phyloP scores from a whole-genome alignment of 1,284 basidiomycete genomes.

The Naganishia liquefaciens region DNA sequence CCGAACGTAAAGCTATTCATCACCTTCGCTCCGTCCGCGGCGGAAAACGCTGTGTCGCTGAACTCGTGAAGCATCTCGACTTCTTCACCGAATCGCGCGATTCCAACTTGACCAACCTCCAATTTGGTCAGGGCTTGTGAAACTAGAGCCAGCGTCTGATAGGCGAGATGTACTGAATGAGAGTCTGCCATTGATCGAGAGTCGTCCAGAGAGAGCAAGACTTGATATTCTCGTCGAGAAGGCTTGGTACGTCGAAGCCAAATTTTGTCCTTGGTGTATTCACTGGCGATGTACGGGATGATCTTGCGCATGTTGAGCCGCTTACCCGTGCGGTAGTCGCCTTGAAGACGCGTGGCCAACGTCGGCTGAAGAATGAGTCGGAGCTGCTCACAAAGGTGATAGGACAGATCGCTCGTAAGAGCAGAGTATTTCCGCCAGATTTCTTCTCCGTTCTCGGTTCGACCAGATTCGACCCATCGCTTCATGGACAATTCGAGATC shows the following conservation, averaged over 20 bases:
- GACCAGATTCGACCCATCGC: conserved; percentile 64
- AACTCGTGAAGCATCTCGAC: conserved; percentile 90
- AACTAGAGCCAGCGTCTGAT: conserved; percentile 89
- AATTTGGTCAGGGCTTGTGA: conserved; percentile 86
- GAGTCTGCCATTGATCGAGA: conserved; percentile 95
- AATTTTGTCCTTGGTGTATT: conserved; percentile 99
- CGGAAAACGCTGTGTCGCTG: conserved; percentile 71
- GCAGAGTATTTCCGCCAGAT: conserved; percentile 90
- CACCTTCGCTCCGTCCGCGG: conserved; percentile 74
- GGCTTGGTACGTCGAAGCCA: conserved; percentile 95
- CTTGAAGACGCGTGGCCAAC: conserved; percentile 87
- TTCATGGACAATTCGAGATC: conserved; percentile 66
- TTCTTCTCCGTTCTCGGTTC: conserved; percentile 64
- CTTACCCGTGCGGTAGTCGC: conserved; percentile 98
- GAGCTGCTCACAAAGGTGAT: conserved; percentile 90
- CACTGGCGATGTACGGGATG: conserved; percentile 96
- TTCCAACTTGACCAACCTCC: conserved; percentile 90
- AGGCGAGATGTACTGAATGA: conserved; percentile 89
- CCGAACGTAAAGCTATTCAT: conserved; percentile 85
- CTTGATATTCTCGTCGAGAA: conserved; percentile 92
- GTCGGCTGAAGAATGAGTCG: conserved; percentile 96
- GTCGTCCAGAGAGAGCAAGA: conserved; percentile 92
- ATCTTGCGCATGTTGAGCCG: conserved; percentile 99
- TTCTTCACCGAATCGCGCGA: conserved; percentile 85
- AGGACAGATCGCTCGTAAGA: conserved; percentile 86